Evolutionary conservation across 2,329 filamentous ascomycete genomes (phyloP), one percentile per base, ranked within the genome.

Genomic region (Periconia sp.): DNA sequence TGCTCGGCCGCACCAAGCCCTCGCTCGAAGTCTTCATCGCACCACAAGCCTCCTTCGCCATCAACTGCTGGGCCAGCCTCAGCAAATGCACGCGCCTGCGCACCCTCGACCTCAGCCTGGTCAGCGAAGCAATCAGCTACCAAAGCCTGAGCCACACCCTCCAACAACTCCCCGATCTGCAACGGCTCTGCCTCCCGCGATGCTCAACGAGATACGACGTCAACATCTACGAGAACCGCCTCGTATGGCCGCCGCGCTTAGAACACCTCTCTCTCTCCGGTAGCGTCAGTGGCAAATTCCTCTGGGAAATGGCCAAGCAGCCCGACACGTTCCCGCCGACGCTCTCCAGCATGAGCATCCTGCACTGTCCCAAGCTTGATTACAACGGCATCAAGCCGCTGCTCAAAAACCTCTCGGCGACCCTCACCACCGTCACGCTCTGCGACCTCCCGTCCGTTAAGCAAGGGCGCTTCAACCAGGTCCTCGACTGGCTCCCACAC

Each of bases 21-120:
- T 78, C 73, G 1, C 64, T 87, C 17, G 74, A 81, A 56, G 66
- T 72, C n/a, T 86, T 86, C 63, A 66, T 80, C 45, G 83, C 84
- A 1, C 85, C 85, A 1, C 81, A 82, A 54, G 77, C 81, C 5
- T 81, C 79, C 3, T 86, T 87, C 60, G 80, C 79, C 2, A 69
- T 81, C 48, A 83, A 84, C 55, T 82, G 81, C 63, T 80, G 85
- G 57, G 77, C 82, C 2, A 76, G 81, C 2, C 65, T 87, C 18
- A 77, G 79, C 2, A 86, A 85, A 70, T 85, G 83, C 66, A 58
- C 60, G 6, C 72, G 76, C 0, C 72, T 87, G 5, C 70, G 70
- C 10, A 56, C 74, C 2, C 72, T 86, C 15, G 80, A 86, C 59
- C 70, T 87, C 7, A 78, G 76, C 5, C 74, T 83, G 2, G 79